Evolutionary conservation across 768 basidiomycete species (phyloP).

Genomic region (Tulasnella sp.): DNA sequence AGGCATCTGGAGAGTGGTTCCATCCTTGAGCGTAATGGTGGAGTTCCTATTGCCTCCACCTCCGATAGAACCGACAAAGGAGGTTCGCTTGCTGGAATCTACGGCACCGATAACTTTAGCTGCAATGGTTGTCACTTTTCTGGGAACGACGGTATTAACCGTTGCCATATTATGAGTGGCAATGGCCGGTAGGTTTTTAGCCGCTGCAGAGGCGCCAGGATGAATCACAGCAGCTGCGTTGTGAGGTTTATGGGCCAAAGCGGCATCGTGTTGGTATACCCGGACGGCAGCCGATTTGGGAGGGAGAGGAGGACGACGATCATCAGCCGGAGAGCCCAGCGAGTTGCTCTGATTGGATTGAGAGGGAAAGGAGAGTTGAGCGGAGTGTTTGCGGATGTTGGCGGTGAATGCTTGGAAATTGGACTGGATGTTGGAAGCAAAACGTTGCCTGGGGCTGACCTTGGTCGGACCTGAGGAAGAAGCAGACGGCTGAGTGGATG

Average conservation of each 20-base stretch:
- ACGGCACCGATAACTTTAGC: background rate
- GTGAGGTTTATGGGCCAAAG: background rate
- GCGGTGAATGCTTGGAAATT: constrained; percentile 10
- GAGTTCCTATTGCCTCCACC: too few relatives aligned
- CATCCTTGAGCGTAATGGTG: too few relatives aligned
- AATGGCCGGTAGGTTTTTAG: background rate
- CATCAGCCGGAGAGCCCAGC: background rate
- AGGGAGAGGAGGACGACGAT: background rate
- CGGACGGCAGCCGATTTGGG: constrained; percentile 6
- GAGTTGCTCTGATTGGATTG: too few relatives aligned
- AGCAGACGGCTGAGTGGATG: too few relatives aligned
- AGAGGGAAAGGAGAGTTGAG: background rate
- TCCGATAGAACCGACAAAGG: too few relatives aligned
- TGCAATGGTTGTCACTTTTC: constrained; percentile 1
- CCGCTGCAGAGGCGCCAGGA: background rate
- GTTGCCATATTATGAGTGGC: constrained; percentile 3
- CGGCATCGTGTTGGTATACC: too few relatives aligned
- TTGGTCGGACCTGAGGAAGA: too few relatives aligned
- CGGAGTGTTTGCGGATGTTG: background rate
- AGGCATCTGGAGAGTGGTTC: too few relatives aligned
- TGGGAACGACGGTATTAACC: background rate
- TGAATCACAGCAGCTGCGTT: background rate
- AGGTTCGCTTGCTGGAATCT: too few relatives aligned
- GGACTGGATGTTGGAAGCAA: constrained; percentile 7
- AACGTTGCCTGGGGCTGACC: too few relatives aligned